Conservation (phyloP, 1,284 basidiomycete genomes). For the Phellopilus nigrolimitatus region DNA sequence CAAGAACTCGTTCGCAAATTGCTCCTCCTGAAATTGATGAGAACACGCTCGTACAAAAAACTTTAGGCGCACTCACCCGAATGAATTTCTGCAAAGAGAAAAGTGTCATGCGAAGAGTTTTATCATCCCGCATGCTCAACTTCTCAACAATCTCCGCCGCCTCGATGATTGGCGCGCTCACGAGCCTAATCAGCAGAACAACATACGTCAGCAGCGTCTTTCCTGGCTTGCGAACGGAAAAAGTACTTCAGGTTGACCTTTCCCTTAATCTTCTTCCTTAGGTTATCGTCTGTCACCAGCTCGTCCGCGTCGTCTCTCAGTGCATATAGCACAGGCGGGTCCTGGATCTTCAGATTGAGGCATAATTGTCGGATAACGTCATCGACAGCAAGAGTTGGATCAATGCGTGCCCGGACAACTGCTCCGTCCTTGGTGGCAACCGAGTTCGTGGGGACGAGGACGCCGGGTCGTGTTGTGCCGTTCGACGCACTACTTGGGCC, state of each 20-base stretch:
- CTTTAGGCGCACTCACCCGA: slow-evolving; percentile 42
- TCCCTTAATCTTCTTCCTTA: slow-evolving; percentile 75
- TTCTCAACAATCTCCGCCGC: slow-evolving; percentile 77
- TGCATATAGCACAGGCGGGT: slow-evolving; percentile 77
- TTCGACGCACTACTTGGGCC: slow-evolving; percentile 24
- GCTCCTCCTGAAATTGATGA: slow-evolving; percentile 60
- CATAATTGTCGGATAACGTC: slow-evolving; percentile 79
- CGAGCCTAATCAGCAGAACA: slow-evolving; percentile 46
- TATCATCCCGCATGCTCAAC: slow-evolving; percentile 59
- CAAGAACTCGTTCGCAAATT: slow-evolving; percentile 85
- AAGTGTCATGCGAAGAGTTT: slow-evolving; percentile 60
- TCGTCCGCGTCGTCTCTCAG: slow-evolving; percentile 85
- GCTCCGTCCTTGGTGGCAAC: slow-evolving; percentile 69
- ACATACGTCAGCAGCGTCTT: not conserved
- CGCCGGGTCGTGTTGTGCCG: slow-evolving; percentile 32
- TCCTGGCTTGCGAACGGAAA: not conserved
- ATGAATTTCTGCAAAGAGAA: slow-evolving; percentile 85
- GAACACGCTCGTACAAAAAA: not conserved
- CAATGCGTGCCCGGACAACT: slow-evolving; percentile 75
- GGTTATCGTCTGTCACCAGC: slow-evolving; percentile 87
- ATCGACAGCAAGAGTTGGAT: slow-evolving; percentile 71
- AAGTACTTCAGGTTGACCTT: slow-evolving; percentile 79
- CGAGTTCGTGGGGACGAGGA: slow-evolving; percentile 72
- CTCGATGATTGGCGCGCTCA: slow-evolving; percentile 77
- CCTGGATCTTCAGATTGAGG: slow-evolving; percentile 77